These are phyloP conservation scores for Peronospora destructor DNA, from an alignment of 352 stramenopile genomes.

Conservation along the genomic window DNA sequence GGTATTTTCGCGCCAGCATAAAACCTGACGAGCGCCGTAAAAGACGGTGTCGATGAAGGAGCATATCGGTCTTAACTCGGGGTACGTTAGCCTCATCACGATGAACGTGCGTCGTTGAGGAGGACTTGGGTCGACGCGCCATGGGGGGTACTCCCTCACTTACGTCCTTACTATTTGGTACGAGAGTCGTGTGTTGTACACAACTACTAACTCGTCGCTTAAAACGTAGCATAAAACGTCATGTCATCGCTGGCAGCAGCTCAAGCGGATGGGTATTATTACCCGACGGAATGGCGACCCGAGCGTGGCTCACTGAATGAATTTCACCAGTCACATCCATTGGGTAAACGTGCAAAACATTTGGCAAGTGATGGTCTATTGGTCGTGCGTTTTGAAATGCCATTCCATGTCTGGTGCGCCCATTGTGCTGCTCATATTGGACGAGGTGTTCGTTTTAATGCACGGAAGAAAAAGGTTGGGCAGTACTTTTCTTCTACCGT, in stretches of 20 bases:
- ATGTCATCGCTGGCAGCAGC: conserved; percentile 96
- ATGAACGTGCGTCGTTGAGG: conserved; percentile 36
- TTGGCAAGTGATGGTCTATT: conserved; percentile 78
- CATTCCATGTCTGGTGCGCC: conserved; percentile 92
- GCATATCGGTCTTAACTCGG: conserved; percentile 31
- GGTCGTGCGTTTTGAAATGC: conserved; percentile 97
- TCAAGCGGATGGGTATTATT: conserved; percentile 98
- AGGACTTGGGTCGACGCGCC: conserved; percentile 47
- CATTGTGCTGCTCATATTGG: conserved; percentile 66
- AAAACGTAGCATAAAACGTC: no score
- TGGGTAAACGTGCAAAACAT: conserved; percentile 66
- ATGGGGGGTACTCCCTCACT: conserved; percentile 21
- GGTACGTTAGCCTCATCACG: conserved; percentile 36
- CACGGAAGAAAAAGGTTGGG: conserved; percentile 88
- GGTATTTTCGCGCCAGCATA: conserved; percentile 69
- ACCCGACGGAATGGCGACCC: conserved; percentile 88
- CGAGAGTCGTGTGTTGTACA: background rate
- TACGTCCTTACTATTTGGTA: background rate
- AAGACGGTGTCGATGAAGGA: conserved; percentile 55
- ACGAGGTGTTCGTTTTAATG: conserved; percentile 93
- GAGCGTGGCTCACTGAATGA: conserved; percentile 84
- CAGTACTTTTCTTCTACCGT: conserved; percentile 90
- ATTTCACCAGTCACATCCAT: conserved; percentile 64
- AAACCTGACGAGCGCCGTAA: conserved; percentile 57
- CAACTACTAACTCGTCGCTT: background rate